A percentile compares a stretch with the other conserved stretches of the same genome.
phyloP scores from a whole-genome alignment of 2,329 filamentous ascomycete species.

The Cladosporium sp. region DNA sequence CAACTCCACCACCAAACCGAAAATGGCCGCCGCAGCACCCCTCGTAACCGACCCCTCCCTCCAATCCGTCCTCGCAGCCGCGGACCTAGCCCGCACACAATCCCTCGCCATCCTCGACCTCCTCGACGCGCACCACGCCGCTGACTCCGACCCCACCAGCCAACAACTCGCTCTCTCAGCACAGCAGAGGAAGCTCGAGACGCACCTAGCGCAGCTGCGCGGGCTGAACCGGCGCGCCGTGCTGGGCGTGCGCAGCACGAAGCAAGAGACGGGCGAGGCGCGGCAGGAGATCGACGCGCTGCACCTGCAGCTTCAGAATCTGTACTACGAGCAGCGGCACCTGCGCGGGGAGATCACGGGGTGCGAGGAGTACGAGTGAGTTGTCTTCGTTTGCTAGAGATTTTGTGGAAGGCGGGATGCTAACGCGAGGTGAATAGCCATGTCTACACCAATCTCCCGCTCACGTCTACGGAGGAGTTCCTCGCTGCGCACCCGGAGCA shows the following conservation, averaged over 20 bases:
- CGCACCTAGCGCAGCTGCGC: conserved; percentile 72
- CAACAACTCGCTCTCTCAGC: conserved; percentile 57
- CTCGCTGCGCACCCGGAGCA: conserved; percentile 69
- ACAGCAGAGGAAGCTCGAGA: conserved; percentile 72
- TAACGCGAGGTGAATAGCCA: conserved; percentile 50
- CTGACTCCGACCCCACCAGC: conserved; percentile 36
- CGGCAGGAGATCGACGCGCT: conserved; percentile 86
- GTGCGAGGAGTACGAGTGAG: conserved; percentile 87
- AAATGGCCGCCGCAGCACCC: conserved; percentile 17
- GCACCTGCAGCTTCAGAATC: conserved; percentile 87
- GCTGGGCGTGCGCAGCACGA: conserved; percentile 76
- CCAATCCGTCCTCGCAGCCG: conserved; percentile 62
- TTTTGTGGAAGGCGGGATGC: conserved; percentile 13
- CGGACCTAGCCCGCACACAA: conserved; percentile 66
- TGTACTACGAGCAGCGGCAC: conserved; percentile 93
- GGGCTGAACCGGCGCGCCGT: conserved; percentile 77
- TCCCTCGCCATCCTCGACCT: conserved; percentile 56
- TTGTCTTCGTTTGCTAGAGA: conserved; percentile 18
- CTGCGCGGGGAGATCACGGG: conserved; percentile 82
- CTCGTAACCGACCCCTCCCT: conserved; percentile 59
- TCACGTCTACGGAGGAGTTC: conserved; percentile 80
- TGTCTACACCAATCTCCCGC: conserved; percentile 76
- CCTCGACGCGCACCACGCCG: conserved; percentile 39
- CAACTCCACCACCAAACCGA: neutral
- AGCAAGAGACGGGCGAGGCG: conserved; percentile 76